Conservation (phyloP, 345 rosid species). For the Populus nigra region DNA sequence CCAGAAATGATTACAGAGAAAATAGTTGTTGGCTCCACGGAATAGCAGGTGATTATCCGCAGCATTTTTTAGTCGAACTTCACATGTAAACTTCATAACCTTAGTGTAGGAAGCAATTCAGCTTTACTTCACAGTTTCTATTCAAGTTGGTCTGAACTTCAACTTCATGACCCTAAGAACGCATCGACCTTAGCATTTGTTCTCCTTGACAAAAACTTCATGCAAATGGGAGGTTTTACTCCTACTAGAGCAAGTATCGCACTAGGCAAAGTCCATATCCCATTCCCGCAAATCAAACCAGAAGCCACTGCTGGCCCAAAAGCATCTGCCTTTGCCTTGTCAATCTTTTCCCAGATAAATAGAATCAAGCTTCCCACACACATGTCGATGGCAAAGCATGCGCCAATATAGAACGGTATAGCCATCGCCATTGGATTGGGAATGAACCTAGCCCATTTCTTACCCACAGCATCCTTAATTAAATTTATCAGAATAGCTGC, state of each 20-base stretch:
- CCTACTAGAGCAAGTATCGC: constrained; percentile 31
- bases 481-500: constrained; percentile 31
- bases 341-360: constrained; percentile 31
- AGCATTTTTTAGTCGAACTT: background rate
- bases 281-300: constrained; percentile 29
- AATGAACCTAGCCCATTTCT: constrained; percentile 18
- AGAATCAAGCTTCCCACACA: constrained; percentile 36
- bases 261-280: background rate
- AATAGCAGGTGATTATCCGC: background rate
- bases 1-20: background rate
- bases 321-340: constrained; percentile 27
- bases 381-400: constrained; percentile 49
- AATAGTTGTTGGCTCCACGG: background rate
- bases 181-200: constrained; percentile 7
- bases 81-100: background rate
- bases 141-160: background rate
- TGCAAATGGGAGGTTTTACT: constrained; percentile 45
- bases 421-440: constrained; percentile 52
- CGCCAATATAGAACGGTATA: constrained; percentile 39
- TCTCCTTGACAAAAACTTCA: constrained; percentile 35
- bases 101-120: background rate
- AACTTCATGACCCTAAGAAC: background rate
- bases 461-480: constrained; percentile 14
- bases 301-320: constrained; percentile 40
- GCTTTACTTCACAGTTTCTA: background rate